Base-by-base conservation (phyloP, 352 stramenopile species). In the Pythium dissotocum region DNA sequence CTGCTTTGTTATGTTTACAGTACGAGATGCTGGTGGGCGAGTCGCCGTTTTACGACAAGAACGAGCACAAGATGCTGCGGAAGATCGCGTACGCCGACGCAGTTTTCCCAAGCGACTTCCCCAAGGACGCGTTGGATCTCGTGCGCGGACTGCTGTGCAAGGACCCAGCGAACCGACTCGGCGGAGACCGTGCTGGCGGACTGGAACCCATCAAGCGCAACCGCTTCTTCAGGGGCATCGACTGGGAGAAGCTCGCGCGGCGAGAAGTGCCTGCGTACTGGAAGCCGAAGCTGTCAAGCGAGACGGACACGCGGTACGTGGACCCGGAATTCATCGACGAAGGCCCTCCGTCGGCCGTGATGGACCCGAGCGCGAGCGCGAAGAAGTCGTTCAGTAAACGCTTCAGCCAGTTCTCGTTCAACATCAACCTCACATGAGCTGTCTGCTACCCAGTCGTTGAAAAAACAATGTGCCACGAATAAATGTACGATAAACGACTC, bases 391-490 rank as follows among this genome's bases (percentile, higher is more conserved):
- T 79, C 38, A 94, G 86, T 79, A 91, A 91, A 61, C 85, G 88
- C 33, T 96, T 96, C 55, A 96, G 88, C 68, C 88, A 96, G 72
- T 96, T 96, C 68, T 94, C 85, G 61, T 96, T 96, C 75, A 94
- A 95, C 76, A 94, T 92, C 70, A 91, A 87, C 61, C 76, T 92
- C 61, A 73, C 54, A 2, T 75, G 35, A 67, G 40, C 38, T 58
- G n/a, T 5, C 9, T 18, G 13, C 38, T 30, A 2, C 28, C 28
- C 4, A 5, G 28, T 30, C 28, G 28, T 30, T 30, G 38, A 18
- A 13, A 14, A 30, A 30, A 28, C 3, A 21, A 16, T 32, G 21
- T 16, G 48, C 26, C n/a, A 18, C 13, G 38, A 44, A 18, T 44
- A 18, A 16, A 53, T 53, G 46, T 53, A 53, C 46, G 46, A 53